A percentile compares a stretch with the other conserved stretches of the same genome.
These are phyloP conservation scores for Globisporangium mamillatum DNA, from an alignment of 352 stramenopile genomes.

Conservation along the genomic window DNA sequence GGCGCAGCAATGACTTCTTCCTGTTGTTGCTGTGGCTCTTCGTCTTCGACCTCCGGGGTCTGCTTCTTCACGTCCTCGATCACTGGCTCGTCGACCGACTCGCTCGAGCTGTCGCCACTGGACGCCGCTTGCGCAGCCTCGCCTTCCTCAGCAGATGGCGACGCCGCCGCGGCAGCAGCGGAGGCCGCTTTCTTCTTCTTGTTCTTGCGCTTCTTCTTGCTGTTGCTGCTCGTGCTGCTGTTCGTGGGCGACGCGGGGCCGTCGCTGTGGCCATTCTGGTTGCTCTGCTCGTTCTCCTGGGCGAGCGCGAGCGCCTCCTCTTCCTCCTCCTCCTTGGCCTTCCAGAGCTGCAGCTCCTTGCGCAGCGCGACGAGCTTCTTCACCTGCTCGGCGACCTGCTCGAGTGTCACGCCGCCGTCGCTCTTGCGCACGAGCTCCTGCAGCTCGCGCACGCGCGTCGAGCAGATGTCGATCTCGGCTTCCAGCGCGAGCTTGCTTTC, in stretches of 20 bases:
- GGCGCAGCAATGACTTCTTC: background rate
- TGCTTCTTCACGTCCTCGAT: constrained; percentile 8
- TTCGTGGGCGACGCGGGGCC: constrained; percentile 16
- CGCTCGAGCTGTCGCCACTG: constrained; percentile 14
- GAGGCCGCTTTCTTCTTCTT: constrained; percentile 19
- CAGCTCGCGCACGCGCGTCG: constrained; percentile 46
- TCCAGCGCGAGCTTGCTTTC: constrained; percentile 39
- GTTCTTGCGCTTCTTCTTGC: constrained; percentile 31
- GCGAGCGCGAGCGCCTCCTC: constrained; percentile 6
- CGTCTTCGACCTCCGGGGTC: constrained; percentile 3
- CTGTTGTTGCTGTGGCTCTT: constrained; percentile 4
- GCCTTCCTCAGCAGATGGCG: background rate
- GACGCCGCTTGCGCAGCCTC: background rate
- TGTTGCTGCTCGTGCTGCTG: constrained; percentile 16
- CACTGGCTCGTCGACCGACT: constrained; percentile 9
- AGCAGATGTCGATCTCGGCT: constrained; percentile 54
- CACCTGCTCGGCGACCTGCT: constrained; percentile 54
- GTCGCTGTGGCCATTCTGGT: constrained; percentile 21
- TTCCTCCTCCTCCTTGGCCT: constrained; percentile 27
- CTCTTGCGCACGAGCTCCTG: constrained; percentile 49
- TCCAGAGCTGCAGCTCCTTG: constrained; percentile 69
- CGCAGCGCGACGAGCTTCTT: constrained; percentile 55
- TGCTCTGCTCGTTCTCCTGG: constrained; percentile 17
- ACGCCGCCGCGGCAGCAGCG: background rate
- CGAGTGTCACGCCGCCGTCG: constrained; percentile 38